A percentile compares a stretch with the other conserved stretches of the same genome.
Evolutionary conservation across 1,284 basidiomycete genomes (phyloP).

Genomic region (Megacollybia platyphylla): DNA sequence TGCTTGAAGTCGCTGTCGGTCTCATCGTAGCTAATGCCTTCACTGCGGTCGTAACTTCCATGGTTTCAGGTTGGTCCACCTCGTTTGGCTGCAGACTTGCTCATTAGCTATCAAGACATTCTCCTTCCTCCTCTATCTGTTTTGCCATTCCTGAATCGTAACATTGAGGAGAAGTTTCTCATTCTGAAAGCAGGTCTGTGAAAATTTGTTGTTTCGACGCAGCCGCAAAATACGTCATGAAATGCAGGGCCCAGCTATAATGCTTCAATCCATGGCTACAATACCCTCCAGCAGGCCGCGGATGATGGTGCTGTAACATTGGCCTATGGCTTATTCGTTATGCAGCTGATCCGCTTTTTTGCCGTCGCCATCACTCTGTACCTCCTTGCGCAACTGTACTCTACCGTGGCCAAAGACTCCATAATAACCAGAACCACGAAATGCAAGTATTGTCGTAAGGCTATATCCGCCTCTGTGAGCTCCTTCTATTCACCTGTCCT

Average conservation of each 20-base stretch:
- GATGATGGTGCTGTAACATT: slow-evolving; percentile 23
- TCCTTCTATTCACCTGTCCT: not conserved
- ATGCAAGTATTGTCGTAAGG: slow-evolving; percentile 23
- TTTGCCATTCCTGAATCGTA: slow-evolving; percentile 20
- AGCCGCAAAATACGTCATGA: slow-evolving; percentile 8
- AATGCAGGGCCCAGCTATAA: not conserved
- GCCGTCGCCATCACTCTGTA: slow-evolving; percentile 20
- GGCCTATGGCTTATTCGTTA: slow-evolving; percentile 20
- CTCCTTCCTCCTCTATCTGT: slow-evolving; percentile 20
- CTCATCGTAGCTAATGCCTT: slow-evolving; percentile 21
- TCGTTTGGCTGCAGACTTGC: too few species aligned
- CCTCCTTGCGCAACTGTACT: slow-evolving; percentile 17
- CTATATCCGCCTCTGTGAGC: slow-evolving; percentile 18
- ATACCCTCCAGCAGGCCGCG: slow-evolving; percentile 21
- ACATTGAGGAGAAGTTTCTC: slow-evolving; percentile 20
- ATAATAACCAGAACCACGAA: slow-evolving; percentile 21
- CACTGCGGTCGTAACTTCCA: slow-evolving; percentile 19
- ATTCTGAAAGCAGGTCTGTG: slow-evolving; percentile 13
- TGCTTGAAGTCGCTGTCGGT: slow-evolving; percentile 25
- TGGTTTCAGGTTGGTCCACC: slow-evolving; percentile 13
- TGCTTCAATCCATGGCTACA: slow-evolving; percentile 12
- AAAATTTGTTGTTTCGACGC: not conserved
- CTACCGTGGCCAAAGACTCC: slow-evolving; percentile 16
- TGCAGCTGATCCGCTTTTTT: slow-evolving; percentile 18
- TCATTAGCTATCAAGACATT: slow-evolving; percentile 11